Percentiles rank a stretch among this genome's conserved stretches.
Conservation (phyloP, 805 yeast species). For the Candida insectorum region DNA sequence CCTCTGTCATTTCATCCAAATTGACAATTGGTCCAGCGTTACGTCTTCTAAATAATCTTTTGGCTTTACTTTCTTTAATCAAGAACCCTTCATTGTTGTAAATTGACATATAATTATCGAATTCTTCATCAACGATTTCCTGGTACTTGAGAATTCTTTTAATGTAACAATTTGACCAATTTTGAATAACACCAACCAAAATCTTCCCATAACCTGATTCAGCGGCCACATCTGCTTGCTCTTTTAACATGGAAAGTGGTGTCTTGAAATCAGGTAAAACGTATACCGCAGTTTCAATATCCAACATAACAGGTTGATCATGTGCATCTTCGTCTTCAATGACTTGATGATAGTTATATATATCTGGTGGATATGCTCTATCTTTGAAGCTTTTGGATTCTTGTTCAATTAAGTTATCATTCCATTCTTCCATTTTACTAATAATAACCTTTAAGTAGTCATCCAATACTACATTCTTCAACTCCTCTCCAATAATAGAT, state of each 20-base stretch:
- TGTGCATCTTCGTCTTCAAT: conserved; percentile 37
- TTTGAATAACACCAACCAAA: conserved; percentile 71
- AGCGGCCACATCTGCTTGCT: conserved; percentile 84
- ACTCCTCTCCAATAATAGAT: conserved; percentile 66
- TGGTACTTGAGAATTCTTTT: conserved; percentile 65
- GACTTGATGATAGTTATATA: conserved; percentile 52
- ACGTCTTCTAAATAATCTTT: conserved; percentile 28
- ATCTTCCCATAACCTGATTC: conserved; percentile 80
- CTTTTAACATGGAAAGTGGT: conserved; percentile 79
- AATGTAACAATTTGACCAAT: conserved; percentile 60
- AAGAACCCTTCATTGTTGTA: conserved; percentile 37
- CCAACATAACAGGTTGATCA: conserved; percentile 29
- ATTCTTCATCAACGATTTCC: conserved; percentile 45
- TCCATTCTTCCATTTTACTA: conserved; percentile 82
- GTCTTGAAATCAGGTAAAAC: conserved; percentile 77
- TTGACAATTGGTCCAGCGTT: conserved; percentile 18
- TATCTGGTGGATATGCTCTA: conserved; percentile 72
- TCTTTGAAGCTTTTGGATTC: conserved; percentile 63
- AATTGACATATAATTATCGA: conserved; percentile 38
- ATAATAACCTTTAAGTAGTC: conserved; percentile 76
- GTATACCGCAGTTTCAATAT: conserved; percentile 43
- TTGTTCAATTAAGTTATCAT: conserved; percentile 59
- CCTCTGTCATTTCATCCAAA: conserved; percentile 38
- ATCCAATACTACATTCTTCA: conserved; percentile 67
- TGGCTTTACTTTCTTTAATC: conserved; percentile 43